These are phyloP conservation scores for Calendula officinalis DNA, from an alignment of 129 eudicot species.

Conservation along the genomic window DNA sequence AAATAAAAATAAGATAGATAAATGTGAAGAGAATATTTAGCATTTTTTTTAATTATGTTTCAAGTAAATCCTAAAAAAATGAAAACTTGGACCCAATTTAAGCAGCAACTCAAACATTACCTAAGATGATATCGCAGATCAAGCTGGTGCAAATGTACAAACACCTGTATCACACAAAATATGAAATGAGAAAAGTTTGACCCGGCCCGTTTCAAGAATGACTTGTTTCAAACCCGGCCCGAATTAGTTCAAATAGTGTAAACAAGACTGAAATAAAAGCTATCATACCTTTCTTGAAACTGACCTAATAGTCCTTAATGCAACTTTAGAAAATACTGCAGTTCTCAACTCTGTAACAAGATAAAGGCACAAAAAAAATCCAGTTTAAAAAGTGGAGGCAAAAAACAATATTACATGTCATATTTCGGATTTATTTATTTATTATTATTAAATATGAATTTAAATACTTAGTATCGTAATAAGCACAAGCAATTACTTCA, in stretches of 20 bases:
- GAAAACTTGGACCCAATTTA: neutral
- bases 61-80: neutral
- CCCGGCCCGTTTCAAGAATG: too few relatives aligned
- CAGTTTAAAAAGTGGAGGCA: neutral
- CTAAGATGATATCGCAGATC: constrained; percentile 88
- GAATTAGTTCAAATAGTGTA: neutral
- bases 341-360: constrained; percentile 69
- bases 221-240: neutral
- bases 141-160: constrained; percentile 84
- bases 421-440: neutral
- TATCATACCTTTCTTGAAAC: constrained; percentile 74
- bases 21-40: too few relatives aligned
- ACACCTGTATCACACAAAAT: constrained; percentile 53
- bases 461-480: constrained; percentile 11
- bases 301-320: constrained; percentile 78
- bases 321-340: constrained; percentile 90
- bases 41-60: too few relatives aligned
- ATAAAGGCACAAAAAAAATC: constrained; percentile 16
- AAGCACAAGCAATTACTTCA: constrained; percentile 50
- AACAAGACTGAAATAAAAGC: neutral
- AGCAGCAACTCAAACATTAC: constrained; percentile 35
- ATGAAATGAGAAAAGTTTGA: neutral
- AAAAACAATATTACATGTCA: constrained; percentile 3
- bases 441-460: neutral
- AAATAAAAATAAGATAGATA: constrained; percentile 6